Conservation (phyloP, 176 grass and related monocot species). For the Oryza meridionalis region DNA sequence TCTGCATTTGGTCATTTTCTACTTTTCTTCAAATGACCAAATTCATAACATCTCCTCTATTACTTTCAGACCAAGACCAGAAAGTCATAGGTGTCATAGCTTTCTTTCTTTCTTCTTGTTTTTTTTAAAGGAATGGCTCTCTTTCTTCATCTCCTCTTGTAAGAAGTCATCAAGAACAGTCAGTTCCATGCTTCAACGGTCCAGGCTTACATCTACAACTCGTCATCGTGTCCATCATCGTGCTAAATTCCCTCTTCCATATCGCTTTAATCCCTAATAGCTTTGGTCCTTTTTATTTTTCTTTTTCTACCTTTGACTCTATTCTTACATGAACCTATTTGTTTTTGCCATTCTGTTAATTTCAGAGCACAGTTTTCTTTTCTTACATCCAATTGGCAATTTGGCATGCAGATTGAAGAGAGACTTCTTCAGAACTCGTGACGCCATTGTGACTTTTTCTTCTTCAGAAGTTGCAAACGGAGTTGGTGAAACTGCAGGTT, state of each 20-base stretch:
- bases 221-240: background rate
- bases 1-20: background rate
- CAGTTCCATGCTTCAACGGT: constrained; percentile 22
- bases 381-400: constrained; percentile 7
- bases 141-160: constrained; percentile 21
- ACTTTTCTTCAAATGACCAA: background rate
- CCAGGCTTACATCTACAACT: constrained; percentile 9
- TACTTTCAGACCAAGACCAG: constrained; percentile 32
- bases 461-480: background rate
- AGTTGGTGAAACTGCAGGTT: constrained; percentile 25
- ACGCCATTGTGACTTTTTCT: background rate
- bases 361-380: background rate
- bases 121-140: background rate
- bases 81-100: background rate
- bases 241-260: constrained; percentile 19
- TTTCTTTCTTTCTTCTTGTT: no score
- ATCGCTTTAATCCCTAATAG: background rate
- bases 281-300: background rate
- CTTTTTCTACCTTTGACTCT: constrained; percentile 4
- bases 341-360: background rate
- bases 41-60: background rate
- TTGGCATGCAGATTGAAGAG: background rate
- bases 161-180: constrained; percentile 29
- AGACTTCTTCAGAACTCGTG: constrained; percentile 25
- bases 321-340: constrained; percentile 17